Base-by-base conservation (phyloP, 345 rosid genomes). In the Gossypium sturtianum region DNA sequence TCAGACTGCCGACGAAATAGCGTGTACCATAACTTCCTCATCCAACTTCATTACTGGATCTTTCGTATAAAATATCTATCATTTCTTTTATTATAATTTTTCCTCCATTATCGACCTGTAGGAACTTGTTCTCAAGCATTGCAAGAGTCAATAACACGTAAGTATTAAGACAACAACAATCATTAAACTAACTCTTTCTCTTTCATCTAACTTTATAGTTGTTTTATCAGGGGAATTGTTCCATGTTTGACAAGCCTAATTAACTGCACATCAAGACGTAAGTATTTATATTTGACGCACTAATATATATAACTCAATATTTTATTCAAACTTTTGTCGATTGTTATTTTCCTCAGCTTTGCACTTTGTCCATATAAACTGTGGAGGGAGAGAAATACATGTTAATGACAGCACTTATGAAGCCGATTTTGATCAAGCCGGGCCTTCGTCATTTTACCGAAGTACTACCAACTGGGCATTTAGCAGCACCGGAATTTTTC, bases 401-500 rank as follows among this genome's bases (percentile, higher is more conserved):
- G 63, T 77, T 49, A 47, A 63, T 43, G 84, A 15, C 7, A 75
- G 43, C 47, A 65, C 69, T 1, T 84, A 82, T 10, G 81, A 82
- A 27, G 87, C 80, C 64, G 84, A 83, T 72, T 17, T 17, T 20
- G 22, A 59, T 10, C 71, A 48, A 41, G 82, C 84, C 20, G 86
- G 85, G 58, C 74, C 85, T 38, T 79, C 85, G 73, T 61, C 63
- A 52, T 84, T 74, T 17, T 2, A 61, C 9, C 4, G 15, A 9
- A 34, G 74, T 22, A 22, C 22, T 45, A 54, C 34, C 89, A 87
- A 77, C 22, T 87, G 91, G 91, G 89, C 80, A 71, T 62, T 82
- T 20, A 82, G 92, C 70, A 86, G 81, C 78, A 85, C 85, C 1
- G 89, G 91, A 1, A 56, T 80, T 82, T 88, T 83, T 82, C 59